phyloP scores from a whole-genome alignment of 2,329 filamentous ascomycete species.

The Aspergillus tamarii region DNA sequence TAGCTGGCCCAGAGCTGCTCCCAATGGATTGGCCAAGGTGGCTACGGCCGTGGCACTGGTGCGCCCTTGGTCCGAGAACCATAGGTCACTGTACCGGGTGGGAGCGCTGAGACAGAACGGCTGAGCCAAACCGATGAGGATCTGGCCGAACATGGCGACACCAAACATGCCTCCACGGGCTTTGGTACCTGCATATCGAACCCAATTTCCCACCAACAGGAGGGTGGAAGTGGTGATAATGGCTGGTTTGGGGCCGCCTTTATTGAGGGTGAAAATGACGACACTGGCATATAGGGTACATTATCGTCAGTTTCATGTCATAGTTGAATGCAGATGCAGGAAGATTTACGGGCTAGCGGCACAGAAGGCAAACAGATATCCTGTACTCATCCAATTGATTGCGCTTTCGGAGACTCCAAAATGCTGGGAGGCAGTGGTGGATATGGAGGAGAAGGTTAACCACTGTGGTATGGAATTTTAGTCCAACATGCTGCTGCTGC shows the following conservation, averaged over 20 bases:
- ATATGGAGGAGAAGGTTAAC: conserved; percentile 88
- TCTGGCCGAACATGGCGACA: conserved; percentile 86
- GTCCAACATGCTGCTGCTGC: background rate
- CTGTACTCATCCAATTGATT: conserved; percentile 92
- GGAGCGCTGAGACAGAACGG: conserved; percentile 90
- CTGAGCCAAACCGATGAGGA: conserved; percentile 85
- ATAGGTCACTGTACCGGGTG: conserved; percentile 87
- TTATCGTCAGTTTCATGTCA: background rate
- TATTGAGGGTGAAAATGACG: conserved; percentile 77
- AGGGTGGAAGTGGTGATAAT: conserved; percentile 75
- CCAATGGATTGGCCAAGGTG: conserved; percentile 85
- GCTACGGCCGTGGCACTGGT: conserved; percentile 85
- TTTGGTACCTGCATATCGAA: conserved; percentile 75
- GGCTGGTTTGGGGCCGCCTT: conserved; percentile 72
- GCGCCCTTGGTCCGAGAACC: conserved; percentile 85
- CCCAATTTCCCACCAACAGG: conserved; percentile 84
- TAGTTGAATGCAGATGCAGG: background rate
- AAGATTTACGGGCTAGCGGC: conserved; percentile 64
- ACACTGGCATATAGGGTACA: conserved; percentile 37
- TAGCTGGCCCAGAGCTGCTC: conserved; percentile 84
- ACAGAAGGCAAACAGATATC: conserved; percentile 83
- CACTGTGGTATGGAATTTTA: conserved; percentile 58
- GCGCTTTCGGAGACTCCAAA: conserved; percentile 73
- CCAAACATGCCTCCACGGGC: conserved; percentile 67
- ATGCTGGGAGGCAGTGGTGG: conserved; percentile 71